A percentile compares a stretch with the other conserved stretches of the same genome.
Evolutionary conservation across 371 early-diverging fungal genomes (phyloP).

Genomic region (Dichotomocladium elegans): DNA sequence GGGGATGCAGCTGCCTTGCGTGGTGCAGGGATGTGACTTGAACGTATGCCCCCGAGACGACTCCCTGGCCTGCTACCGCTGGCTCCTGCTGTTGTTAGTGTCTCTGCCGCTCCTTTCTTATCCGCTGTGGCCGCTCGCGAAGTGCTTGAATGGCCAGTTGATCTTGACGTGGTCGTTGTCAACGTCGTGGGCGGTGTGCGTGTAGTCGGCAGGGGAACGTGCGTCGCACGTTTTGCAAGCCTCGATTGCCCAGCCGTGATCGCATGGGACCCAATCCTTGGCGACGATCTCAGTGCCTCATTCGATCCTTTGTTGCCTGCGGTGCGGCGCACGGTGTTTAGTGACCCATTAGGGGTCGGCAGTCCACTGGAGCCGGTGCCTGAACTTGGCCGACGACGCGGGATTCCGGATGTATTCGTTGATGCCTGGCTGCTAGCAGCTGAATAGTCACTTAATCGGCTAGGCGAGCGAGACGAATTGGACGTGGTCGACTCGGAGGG

Average conservation of each 20-base stretch:
- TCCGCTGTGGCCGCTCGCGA: neutral
- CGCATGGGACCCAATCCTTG: neutral
- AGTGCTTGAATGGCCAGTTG: conserved; percentile 1
- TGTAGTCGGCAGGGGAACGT: conserved; percentile 35
- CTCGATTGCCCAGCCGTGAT: conserved; percentile 4
- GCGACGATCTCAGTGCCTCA: conserved; percentile 5
- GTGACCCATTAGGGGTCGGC: neutral
- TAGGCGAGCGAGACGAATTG: conserved; percentile 36
- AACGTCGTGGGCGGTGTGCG: conserved; percentile 16
- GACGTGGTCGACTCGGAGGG: conserved; percentile 31
- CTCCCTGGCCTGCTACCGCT: neutral
- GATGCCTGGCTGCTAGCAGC: conserved; percentile 26
- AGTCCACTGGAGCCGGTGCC: conserved; percentile 1
- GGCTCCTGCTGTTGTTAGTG: neutral
- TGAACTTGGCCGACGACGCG: conserved; percentile 8
- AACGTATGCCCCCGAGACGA: conserved; percentile 3
- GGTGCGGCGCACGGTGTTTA: neutral
- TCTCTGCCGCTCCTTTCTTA: too few species aligned
- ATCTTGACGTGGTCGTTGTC: conserved; percentile 13
- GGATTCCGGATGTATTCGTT: conserved; percentile 16
- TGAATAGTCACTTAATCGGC: conserved; percentile 42
- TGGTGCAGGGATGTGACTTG: conserved; percentile 36
- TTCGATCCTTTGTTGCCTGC: neutral
- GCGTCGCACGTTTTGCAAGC: conserved; percentile 37
- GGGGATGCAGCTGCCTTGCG: conserved; percentile 1